Conservation (phyloP, 225 moss, liverwort and hornwort species). For the Physcomitrellopsis africana region DNA sequence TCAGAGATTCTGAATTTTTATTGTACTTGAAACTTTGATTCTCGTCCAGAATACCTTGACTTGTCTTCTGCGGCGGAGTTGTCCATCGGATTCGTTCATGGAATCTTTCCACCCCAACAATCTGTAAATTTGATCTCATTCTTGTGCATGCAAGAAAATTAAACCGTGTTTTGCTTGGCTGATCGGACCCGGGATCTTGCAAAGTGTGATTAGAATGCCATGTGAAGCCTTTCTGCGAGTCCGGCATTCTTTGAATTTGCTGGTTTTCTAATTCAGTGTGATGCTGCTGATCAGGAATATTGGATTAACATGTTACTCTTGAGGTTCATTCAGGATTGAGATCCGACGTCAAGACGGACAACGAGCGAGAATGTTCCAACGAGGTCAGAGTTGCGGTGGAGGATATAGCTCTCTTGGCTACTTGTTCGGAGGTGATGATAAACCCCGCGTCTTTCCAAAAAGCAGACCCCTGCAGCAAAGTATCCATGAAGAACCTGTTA, state of each 20-base stretch:
- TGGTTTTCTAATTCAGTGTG: background rate
- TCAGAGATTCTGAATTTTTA: background rate
- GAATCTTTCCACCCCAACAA: background rate
- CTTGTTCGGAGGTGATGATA: slow-evolving; percentile 52
- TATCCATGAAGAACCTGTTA: slow-evolving; percentile 20
- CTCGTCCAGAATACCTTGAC: background rate
- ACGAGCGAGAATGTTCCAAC: slow-evolving; percentile 27
- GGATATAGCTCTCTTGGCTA: slow-evolving; percentile 57
- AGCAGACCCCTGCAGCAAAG: slow-evolving; percentile 28
- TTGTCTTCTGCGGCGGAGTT: background rate
- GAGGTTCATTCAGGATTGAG: background rate
- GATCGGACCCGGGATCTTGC: background rate
- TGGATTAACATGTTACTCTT: background rate
- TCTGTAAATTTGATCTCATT: background rate
- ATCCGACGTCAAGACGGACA: background rate
- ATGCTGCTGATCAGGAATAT: background rate
- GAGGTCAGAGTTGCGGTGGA: slow-evolving; percentile 59
- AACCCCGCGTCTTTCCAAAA: slow-evolving; percentile 35
- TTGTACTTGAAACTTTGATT: background rate
- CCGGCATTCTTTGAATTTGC: background rate
- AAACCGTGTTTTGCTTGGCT: background rate
- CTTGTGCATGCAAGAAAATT: background rate
- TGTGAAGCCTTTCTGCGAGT: background rate
- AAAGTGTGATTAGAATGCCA: background rate
- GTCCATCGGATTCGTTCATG: background rate